Conservation (phyloP, 2,329 filamentous ascomycete genomes). For the Ceratocystis albifundus region DNA sequence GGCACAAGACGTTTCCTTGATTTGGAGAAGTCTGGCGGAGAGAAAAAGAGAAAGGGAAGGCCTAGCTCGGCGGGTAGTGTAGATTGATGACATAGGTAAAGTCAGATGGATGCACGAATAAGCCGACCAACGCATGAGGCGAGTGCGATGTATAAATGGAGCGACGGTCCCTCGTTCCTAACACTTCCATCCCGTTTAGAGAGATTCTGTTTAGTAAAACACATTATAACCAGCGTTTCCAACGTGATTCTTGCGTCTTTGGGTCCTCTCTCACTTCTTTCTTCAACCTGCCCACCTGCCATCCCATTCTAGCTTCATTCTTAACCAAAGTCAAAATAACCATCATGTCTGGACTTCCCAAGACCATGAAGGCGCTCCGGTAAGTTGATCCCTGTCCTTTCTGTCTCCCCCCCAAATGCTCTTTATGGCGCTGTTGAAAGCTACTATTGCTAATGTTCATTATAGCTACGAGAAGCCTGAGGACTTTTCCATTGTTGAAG, state of each 20-base stretch:
- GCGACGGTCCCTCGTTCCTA: neutral
- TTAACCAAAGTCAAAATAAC: neutral
- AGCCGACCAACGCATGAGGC: neutral
- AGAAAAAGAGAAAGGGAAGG: neutral
- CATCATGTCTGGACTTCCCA: slow-evolving; percentile 35
- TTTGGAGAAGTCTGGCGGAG: no score
- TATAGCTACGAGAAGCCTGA: slow-evolving; percentile 49
- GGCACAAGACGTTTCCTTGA: neutral
- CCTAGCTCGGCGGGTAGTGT: neutral
- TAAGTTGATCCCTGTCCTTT: slow-evolving; percentile 29
- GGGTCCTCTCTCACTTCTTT: neutral
- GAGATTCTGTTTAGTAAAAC: neutral
- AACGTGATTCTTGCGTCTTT: neutral
- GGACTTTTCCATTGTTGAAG: slow-evolving; percentile 48
- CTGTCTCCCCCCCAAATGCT: neutral
- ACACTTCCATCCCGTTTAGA: neutral
- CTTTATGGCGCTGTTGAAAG: neutral
- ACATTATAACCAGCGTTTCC: neutral
- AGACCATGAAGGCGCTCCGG: slow-evolving; percentile 52
- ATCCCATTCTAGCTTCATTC: neutral
- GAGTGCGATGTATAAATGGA: slow-evolving; percentile 5
- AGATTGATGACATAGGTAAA: neutral
- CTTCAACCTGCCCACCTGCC: neutral
- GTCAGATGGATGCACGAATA: neutral
- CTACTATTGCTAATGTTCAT: slow-evolving; percentile 20